Percentiles rank a stretch among this genome's conserved stretches.
phyloP scores from a whole-genome alignment of 2,329 filamentous ascomycete genomes.

The Plectosphaerella plurivora region DNA sequence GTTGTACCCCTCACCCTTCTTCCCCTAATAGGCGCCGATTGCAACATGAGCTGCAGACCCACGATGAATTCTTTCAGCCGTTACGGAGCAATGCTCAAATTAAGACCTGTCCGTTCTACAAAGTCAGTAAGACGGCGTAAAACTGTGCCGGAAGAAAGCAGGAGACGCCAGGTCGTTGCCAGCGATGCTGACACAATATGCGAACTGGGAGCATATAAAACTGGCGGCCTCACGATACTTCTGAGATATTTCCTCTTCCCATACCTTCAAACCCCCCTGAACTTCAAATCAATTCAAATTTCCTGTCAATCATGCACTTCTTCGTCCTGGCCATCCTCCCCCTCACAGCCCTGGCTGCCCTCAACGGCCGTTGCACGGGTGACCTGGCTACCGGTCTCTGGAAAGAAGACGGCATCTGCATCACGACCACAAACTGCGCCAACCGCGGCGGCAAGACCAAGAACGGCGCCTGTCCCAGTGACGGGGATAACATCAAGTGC shows the following conservation, averaged over 20 bases:
- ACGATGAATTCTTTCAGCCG: neutral
- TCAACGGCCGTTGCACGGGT: constrained; percentile 5
- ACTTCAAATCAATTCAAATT: neutral
- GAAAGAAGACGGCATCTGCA: constrained; percentile 3
- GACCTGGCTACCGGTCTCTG: constrained; percentile 1
- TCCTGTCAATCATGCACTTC: neutral
- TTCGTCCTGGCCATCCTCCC: constrained; percentile 1
- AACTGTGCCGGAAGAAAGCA: neutral
- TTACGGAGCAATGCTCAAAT: neutral
- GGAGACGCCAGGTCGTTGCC: too few relatives aligned
- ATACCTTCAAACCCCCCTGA: neutral
- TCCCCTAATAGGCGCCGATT: neutral
- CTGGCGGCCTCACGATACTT: neutral
- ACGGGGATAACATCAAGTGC: constrained; percentile 5
- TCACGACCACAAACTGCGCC: constrained; percentile 3
- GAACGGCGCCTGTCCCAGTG: constrained; percentile 4
- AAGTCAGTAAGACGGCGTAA: neutral
- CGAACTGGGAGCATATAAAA: neutral
- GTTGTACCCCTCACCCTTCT: too few relatives aligned
- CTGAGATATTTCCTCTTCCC: neutral
- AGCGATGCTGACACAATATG: neutral
- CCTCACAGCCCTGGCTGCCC: neutral
- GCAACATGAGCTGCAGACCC: neutral
- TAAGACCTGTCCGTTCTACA: neutral
- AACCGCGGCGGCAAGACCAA: constrained; percentile 1